Base-by-base conservation (phyloP, 108 stramenopile species). In the Bacterosira constricta region DNA sequence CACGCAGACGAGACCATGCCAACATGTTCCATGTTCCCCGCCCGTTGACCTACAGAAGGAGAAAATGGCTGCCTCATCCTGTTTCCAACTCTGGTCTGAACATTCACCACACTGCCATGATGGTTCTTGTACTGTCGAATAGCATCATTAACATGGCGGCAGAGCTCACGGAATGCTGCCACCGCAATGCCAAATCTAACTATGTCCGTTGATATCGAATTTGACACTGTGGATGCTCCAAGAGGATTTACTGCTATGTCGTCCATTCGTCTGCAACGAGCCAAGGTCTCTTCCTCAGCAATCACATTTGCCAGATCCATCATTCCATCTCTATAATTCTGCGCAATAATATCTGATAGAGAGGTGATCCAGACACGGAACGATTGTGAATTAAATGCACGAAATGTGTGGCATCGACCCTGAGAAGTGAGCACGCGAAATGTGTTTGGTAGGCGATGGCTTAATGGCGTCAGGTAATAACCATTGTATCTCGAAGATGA, bases 241-340 rank as follows among this genome's bases (percentile, higher is more conserved):
- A 72, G 34, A 61, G 79, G 60, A 18, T 58, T 36, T 8, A 77
- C 51, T 7, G 71, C 42, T 29, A 73, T 17, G 23, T 61, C 71
- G 15, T 81, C 75, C 55, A 58, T 71, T 25, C 80, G 70, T 35
- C 64, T 62, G 41, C 65, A 60, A 10, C 80, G 56, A 25, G 76
- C 75, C 44, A 66, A 39, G 1, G 56, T 66, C 55, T 72, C 80
- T 15, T 81, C 80, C 59, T 78, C 64, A 23, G 77, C 76, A 47
- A 81, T 81, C 45, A 77, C 44, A 54, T 66, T 60, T n/a, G 75
- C 76, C 49, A 81, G 76, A 62, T 81, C 75, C 63, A 81, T 58
- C 50, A 78, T 58, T 11, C 76, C 80, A 50, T 66, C 71, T 31
- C 55, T 30, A 45, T 73, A 66, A 1, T 61, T 73, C 20, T 61